phyloP scores from a whole-genome alignment of 345 rosid genomes.

The Hirschfeldia incana region DNA sequence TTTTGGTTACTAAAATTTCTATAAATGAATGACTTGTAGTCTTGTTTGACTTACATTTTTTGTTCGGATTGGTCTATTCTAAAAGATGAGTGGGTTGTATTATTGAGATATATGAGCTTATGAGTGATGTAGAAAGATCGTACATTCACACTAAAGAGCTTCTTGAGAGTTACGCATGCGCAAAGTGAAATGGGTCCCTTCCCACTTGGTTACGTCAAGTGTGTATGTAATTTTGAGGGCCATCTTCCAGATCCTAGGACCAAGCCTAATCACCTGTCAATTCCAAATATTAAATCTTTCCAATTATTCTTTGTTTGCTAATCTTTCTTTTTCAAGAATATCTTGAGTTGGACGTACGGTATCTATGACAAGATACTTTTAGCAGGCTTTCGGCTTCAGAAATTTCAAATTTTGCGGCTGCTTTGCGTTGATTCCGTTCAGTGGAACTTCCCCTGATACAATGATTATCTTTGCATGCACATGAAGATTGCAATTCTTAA shows the following conservation, averaged over 20 bases:
- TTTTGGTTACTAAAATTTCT: neutral
- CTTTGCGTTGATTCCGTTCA: slow-evolving; percentile 34
- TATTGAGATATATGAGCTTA: neutral
- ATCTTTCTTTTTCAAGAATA: neutral
- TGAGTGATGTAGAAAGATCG: slow-evolving; percentile 2
- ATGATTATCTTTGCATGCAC: slow-evolving; percentile 37
- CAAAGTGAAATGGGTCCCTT: neutral
- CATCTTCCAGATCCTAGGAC: neutral
- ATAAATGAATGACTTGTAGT: neutral
- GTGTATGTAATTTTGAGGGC: neutral
- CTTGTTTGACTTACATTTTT: neutral
- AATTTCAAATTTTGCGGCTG: slow-evolving; percentile 37
- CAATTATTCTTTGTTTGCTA: neutral
- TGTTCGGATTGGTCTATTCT: neutral
- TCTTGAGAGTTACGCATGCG: slow-evolving; percentile 16
- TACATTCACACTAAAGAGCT: neutral
- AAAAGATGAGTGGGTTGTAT: neutral
- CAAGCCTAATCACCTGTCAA: neutral
- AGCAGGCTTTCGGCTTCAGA: slow-evolving; percentile 32
- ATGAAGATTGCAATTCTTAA: slow-evolving; percentile 26
- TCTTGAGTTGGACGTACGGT: slow-evolving; percentile 23
- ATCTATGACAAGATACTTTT: slow-evolving; percentile 20
- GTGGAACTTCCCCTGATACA: slow-evolving; percentile 32
- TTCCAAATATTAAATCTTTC: neutral
- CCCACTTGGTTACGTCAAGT: neutral